A percentile compares a stretch with the other conserved stretches of the same genome.
Conservation (phyloP, 208 protist genomes). For the Leishmania major region DNA sequence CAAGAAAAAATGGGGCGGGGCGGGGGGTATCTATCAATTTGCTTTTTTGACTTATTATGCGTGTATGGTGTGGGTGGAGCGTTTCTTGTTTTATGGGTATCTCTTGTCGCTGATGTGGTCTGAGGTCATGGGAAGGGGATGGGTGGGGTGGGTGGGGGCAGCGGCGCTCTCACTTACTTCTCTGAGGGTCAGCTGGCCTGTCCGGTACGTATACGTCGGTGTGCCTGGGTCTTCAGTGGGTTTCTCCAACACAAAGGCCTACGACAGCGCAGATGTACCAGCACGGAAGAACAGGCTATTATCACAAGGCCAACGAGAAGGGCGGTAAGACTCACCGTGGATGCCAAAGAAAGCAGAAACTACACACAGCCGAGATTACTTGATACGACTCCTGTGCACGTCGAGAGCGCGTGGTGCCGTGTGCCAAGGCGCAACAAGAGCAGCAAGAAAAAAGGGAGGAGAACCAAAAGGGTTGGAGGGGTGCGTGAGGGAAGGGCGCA, state of each 20-base stretch:
- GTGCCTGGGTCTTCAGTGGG: neutral
- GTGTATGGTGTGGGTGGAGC: neutral
- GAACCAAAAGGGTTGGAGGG: neutral
- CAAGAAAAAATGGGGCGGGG: neutral
- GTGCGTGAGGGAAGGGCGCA: neutral
- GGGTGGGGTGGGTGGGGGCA: neutral
- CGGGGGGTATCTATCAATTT: neutral
- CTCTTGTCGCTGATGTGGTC: neutral
- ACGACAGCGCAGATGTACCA: neutral
- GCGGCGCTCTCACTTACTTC: neutral
- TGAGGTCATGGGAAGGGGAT: neutral
- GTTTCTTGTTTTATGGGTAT: constrained; percentile 7
- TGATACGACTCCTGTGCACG: constrained; percentile 7
- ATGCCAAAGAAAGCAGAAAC: neutral
- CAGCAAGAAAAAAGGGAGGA: neutral
- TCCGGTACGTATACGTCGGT: neutral
- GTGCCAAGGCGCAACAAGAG: neutral
- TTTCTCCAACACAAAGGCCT: neutral
- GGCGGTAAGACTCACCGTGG: constrained; percentile 4
- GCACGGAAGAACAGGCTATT: neutral
- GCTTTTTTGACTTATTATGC: neutral
- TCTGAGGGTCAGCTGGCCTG: neutral
- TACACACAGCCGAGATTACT: neutral
- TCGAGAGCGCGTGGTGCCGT: neutral
- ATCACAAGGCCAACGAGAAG: neutral